phyloP scores from a whole-genome alignment of 2,329 filamentous ascomycete species.

The Talaromyces sp. region DNA sequence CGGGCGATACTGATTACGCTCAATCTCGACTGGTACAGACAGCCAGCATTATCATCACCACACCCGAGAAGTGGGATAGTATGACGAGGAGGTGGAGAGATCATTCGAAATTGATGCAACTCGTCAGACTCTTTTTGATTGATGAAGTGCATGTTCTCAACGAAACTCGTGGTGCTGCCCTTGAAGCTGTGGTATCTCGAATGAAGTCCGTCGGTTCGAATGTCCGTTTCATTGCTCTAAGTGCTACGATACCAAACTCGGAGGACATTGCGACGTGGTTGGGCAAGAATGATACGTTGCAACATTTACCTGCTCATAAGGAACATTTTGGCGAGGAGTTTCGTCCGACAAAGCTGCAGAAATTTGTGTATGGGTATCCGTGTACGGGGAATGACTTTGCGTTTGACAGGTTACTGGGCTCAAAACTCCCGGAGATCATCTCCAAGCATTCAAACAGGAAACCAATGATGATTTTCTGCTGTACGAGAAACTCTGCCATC shows the following conservation, averaged over 20 bases:
- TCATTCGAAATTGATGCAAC: slow-evolving; percentile 68
- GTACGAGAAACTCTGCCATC: slow-evolving; percentile 69
- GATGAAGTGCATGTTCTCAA: slow-evolving; percentile 88
- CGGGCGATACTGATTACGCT: slow-evolving; percentile 70
- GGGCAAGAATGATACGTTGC: slow-evolving; percentile 61
- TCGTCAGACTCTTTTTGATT: slow-evolving; percentile 78
- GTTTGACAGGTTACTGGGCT: slow-evolving; percentile 69
- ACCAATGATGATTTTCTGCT: slow-evolving; percentile 81
- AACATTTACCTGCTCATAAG: slow-evolving; percentile 61
- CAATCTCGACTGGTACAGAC: slow-evolving; percentile 68
- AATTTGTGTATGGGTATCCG: slow-evolving; percentile 72
- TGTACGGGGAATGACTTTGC: slow-evolving; percentile 67
- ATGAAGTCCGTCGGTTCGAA: slow-evolving; percentile 79
- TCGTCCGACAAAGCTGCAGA: slow-evolving; percentile 72
- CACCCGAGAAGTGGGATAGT: slow-evolving; percentile 89
- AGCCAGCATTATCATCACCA: slow-evolving; percentile 81
- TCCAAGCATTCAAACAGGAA: slow-evolving; percentile 66
- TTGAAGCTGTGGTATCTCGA: slow-evolving; percentile 80
- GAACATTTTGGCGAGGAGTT: slow-evolving; percentile 78
- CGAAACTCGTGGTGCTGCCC: slow-evolving; percentile 71
- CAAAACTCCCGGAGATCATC: slow-evolving; percentile 65
- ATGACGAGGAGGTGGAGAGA: slow-evolving; percentile 86
- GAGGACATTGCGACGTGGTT: slow-evolving; percentile 79
- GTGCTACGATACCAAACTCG: slow-evolving; percentile 80
- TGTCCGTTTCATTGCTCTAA: slow-evolving; percentile 76